phyloP scores from a whole-genome alignment of 306 rosid species.

The Heteromeles arbutifolia region DNA sequence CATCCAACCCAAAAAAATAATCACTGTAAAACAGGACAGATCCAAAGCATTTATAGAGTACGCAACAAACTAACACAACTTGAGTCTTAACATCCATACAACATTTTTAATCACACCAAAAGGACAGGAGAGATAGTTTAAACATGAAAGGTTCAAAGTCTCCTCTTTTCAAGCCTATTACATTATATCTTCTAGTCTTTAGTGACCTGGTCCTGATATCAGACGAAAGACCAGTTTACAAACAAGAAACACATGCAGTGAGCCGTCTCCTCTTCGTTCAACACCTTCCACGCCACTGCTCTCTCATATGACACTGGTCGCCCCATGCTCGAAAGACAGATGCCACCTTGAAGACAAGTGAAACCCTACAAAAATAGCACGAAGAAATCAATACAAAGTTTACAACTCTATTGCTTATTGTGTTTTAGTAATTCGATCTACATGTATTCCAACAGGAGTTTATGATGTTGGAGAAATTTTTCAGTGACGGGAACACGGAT shows the following conservation, averaged over 20 bases:
- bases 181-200: background rate
- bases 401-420: background rate
- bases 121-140: background rate
- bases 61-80: background rate
- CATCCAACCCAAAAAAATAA: background rate
- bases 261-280: slow-evolving; percentile 94
- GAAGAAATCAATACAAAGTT: slow-evolving; percentile 1
- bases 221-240: slow-evolving; percentile 97
- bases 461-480: background rate
- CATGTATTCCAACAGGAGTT: background rate
- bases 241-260: slow-evolving; percentile 96
- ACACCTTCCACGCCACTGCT: slow-evolving; percentile 98
- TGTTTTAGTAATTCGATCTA: background rate
- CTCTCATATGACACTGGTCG: slow-evolving; percentile 91
- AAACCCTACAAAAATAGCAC: slow-evolving; percentile 51
- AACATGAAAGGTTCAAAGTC: slow-evolving; percentile 1
- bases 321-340: slow-evolving; percentile 99
- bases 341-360: slow-evolving; percentile 94
- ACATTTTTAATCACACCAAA: background rate
- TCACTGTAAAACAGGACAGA: background rate
- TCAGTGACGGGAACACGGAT: no score
- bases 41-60: background rate
- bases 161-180: slow-evolving; percentile 1
- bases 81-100: background rate
- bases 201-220: slow-evolving; percentile 18